These are phyloP conservation scores for Xanthoconium purpureum DNA, from an alignment of 768 basidiomycete species.

Conservation along the genomic window DNA sequence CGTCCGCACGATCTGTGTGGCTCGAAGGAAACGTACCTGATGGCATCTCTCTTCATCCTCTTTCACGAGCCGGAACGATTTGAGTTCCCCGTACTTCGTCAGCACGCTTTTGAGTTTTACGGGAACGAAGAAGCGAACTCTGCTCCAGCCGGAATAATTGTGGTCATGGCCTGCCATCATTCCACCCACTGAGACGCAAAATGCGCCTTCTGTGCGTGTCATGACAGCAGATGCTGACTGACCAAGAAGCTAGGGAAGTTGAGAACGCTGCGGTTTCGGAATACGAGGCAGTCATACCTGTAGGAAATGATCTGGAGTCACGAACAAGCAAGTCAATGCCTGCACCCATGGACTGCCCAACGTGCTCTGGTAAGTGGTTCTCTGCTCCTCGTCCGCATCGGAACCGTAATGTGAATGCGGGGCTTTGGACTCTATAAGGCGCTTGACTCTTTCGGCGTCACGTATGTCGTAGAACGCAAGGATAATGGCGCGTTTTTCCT, in stretches of 20 bases:
- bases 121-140: conserved; percentile 24
- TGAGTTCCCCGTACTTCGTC: conserved; percentile 32
- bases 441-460: conserved; percentile 47
- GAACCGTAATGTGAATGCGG: conserved; percentile 2
- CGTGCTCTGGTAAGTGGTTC: not conserved
- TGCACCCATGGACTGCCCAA: conserved; percentile 16
- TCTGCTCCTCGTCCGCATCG: conserved; percentile 8
- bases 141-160: conserved; percentile 23
- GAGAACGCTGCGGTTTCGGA: conserved; percentile 4
- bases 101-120: conserved; percentile 30
- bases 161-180: conserved; percentile 19
- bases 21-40: conserved; percentile 26
- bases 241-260: conserved; percentile 47
- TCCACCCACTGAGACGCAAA: conserved; percentile 45
- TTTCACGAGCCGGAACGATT: conserved; percentile 25
- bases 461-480: conserved; percentile 63
- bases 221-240: conserved; percentile 44
- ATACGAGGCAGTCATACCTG: conserved; percentile 34
- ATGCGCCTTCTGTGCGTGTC: conserved; percentile 49
- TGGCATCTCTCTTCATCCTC: conserved; percentile 22
- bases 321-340: conserved; percentile 42
- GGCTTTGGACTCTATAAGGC: conserved; percentile 33
- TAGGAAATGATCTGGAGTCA: conserved; percentile 44
- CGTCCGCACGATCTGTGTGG: not conserved
- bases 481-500: conserved; percentile 49